These are phyloP conservation scores for Termitomyces sp. DNA, from an alignment of 768 basidiomycete genomes.

Conservation along the genomic window DNA sequence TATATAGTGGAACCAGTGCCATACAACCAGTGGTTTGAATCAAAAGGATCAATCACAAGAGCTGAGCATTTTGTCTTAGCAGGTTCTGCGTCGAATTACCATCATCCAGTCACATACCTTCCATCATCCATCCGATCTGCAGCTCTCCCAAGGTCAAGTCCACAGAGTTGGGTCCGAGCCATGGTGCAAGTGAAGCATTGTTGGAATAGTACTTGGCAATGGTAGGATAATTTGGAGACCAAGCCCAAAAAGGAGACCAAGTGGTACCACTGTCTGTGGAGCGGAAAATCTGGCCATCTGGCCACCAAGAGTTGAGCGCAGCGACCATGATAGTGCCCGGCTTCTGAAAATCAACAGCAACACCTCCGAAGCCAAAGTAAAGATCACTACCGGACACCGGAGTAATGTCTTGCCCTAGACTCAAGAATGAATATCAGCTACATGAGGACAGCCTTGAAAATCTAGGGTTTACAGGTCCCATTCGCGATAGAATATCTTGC, in stretches of 20 bases:
- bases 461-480: constrained; percentile 31
- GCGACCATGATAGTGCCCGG: constrained; percentile 68
- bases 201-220: constrained; percentile 45
- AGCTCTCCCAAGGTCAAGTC: constrained; percentile 36
- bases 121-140: constrained; percentile 73
- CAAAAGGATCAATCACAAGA: constrained; percentile 57
- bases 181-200: constrained; percentile 50
- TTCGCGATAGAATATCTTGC: constrained; percentile 49
- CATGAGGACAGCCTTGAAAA: not conserved
- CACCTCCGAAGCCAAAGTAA: constrained; percentile 59
- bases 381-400: constrained; percentile 54
- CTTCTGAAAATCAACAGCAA: constrained; percentile 53
- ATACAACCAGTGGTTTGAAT: constrained; percentile 66
- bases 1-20: constrained; percentile 66
- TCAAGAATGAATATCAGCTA: not conserved
- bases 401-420: constrained; percentile 53
- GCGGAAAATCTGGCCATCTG: constrained; percentile 62
- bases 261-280: constrained; percentile 52
- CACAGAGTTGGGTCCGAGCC: constrained; percentile 48
- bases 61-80: constrained; percentile 22
- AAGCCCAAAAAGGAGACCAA: constrained; percentile 57
- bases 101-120: constrained; percentile 28
- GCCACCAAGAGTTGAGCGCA: constrained; percentile 60
- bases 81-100: not conserved
- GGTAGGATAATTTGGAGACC: constrained; percentile 35